Conservation (phyloP, 1,139 yeast species). For the Candida glucosophila region DNA sequence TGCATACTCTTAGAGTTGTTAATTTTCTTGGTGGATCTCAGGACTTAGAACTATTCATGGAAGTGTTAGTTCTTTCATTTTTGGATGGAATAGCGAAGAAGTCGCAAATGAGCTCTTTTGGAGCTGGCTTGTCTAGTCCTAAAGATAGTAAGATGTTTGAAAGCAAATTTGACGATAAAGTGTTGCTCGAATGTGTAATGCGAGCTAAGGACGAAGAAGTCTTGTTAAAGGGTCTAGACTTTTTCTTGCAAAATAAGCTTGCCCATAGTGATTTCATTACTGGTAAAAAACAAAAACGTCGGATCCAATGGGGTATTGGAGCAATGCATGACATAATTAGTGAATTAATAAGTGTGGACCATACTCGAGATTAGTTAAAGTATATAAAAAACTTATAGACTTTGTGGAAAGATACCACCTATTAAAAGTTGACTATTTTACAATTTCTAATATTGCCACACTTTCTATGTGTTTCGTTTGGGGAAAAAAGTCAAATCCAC, state of each 20-base stretch:
- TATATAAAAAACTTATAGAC: neutral
- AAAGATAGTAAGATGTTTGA: slow-evolving; percentile 27
- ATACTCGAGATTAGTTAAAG: too few species aligned
- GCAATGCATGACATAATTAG: slow-evolving; percentile 41
- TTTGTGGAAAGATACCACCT: too few species aligned
- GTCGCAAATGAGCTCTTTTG: slow-evolving; percentile 46
- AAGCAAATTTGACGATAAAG: slow-evolving; percentile 43
- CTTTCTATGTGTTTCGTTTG: slow-evolving; percentile 42
- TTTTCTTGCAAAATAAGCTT: slow-evolving; percentile 52
- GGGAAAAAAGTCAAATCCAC: slow-evolving; percentile 41
- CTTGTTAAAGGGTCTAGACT: slow-evolving; percentile 64
- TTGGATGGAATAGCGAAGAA: slow-evolving; percentile 60
- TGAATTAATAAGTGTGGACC: neutral
- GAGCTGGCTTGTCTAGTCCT: slow-evolving; percentile 32
- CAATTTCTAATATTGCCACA: slow-evolving; percentile 27
- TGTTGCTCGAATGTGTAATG: slow-evolving; percentile 44
- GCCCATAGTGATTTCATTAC: slow-evolving; percentile 42
- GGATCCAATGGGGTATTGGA: slow-evolving; percentile 67
- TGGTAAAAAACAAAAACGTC: slow-evolving; percentile 49
- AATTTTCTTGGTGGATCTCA: slow-evolving; percentile 66
- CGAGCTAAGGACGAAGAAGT: slow-evolving; percentile 58
- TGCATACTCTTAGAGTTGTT: slow-evolving; percentile 64
- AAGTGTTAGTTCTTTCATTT: slow-evolving; percentile 61
- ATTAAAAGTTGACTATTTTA: slow-evolving; percentile 2
- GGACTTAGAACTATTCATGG: slow-evolving; percentile 64